These are phyloP conservation scores for Elsinoe necatrix DNA, from an alignment of 2,329 filamentous ascomycete species.

Conservation along the genomic window DNA sequence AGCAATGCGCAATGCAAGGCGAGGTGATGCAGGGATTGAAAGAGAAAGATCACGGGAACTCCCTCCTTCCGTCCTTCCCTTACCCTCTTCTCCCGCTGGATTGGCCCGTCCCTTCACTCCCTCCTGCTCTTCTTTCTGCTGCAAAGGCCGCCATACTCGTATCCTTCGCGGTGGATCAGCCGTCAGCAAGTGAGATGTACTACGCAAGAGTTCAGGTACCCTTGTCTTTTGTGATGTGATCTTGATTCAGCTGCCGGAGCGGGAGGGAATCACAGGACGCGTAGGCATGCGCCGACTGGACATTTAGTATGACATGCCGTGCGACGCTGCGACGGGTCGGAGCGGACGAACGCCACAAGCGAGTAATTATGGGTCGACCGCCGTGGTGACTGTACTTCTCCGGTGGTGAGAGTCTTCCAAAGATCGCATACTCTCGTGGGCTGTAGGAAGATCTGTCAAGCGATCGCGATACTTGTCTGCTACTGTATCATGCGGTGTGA, in stretches of 20 bases:
- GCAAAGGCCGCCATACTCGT: not conserved
- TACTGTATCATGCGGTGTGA: not conserved
- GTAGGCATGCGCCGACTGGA: not conserved
- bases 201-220: not conserved
- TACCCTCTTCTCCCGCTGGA: not conserved
- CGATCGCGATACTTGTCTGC: not conserved
- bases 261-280: not conserved
- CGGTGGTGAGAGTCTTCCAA: not conserved
- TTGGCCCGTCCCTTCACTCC: not conserved
- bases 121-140: not conserved
- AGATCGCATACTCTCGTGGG: not conserved
- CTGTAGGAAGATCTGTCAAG: not conserved
- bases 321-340: not conserved
- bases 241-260: slow-evolving; percentile 4
- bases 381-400: not conserved
- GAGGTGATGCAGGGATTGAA: not conserved
- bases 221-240: not conserved
- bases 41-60: not conserved
- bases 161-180: slow-evolving; percentile 1
- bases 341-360: slow-evolving; percentile 3
- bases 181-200: slow-evolving; percentile 1
- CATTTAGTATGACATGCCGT: not conserved
- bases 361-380: not conserved
- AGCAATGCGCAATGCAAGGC: not conserved
- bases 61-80: not conserved